Conservation (phyloP, 140 eudicot species). For the Anethum foeniculum region DNA sequence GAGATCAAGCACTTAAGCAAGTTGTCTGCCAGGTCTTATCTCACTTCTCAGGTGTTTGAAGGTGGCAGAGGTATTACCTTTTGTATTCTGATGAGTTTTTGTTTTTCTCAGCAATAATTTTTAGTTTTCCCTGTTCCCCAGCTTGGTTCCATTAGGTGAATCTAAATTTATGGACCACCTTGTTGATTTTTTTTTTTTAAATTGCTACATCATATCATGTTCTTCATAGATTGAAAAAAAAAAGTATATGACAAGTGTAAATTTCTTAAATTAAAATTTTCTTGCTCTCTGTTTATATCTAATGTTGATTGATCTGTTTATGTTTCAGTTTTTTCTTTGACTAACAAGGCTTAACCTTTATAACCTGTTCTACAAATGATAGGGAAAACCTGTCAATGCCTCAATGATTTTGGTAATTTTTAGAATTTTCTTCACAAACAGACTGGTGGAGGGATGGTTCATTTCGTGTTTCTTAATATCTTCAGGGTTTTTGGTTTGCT, state of each 20-base stretch:
- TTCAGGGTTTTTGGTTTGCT: neutral
- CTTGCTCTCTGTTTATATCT: neutral
- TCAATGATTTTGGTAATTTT: too few species aligned
- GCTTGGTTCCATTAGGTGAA: neutral
- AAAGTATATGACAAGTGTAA: neutral
- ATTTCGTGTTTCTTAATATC: neutral
- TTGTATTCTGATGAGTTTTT: neutral
- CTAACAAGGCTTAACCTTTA: neutral
- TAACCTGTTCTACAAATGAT: neutral
- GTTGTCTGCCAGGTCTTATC: slow-evolving; percentile 2
- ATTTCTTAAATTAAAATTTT: neutral
- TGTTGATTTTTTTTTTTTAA: neutral
- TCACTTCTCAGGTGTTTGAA: neutral
- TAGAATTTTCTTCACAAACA: neutral
- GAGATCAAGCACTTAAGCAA: neutral
- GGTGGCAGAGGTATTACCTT: neutral
- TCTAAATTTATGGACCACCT: neutral
- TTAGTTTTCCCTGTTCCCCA: neutral
- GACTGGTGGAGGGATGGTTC: too few species aligned
- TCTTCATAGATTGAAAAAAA: neutral
- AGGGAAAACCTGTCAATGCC: neutral
- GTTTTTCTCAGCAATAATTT: neutral
- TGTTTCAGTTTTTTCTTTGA: neutral
- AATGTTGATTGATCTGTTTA: neutral
- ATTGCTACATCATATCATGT: neutral